phyloP scores from a whole-genome alignment of 805 yeast species.

The Candida ulmi region DNA sequence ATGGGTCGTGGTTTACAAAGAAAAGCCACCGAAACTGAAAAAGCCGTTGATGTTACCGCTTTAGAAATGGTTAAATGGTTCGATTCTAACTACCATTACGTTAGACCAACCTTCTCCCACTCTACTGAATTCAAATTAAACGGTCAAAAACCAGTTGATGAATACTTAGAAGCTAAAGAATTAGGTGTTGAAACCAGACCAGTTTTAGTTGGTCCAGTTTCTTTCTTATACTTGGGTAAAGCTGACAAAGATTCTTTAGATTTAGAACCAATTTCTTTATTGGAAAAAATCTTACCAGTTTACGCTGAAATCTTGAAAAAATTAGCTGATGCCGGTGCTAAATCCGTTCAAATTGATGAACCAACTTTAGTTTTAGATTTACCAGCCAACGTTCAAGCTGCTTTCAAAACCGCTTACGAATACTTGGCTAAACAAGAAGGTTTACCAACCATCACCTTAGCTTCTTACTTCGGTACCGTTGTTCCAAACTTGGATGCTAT shows the following conservation, averaged over 20 bases:
- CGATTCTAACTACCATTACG: constrained; percentile 99
- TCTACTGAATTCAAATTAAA: constrained; percentile 93
- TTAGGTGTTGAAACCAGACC: constrained; percentile 97
- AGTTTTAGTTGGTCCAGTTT: constrained; percentile 93
- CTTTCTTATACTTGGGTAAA: constrained; percentile 93
- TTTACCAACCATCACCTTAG: constrained; percentile 73
- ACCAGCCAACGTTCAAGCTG: constrained; percentile 75
- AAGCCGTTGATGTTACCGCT: constrained; percentile 97
- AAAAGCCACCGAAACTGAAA: constrained; percentile 78
- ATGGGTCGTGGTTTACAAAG: constrained; percentile 99
- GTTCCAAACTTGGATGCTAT: constrained; percentile 92
- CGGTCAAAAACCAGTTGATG: constrained; percentile 95
- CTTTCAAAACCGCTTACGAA: constrained; percentile 85
- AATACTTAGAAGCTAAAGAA: constrained; percentile 95
- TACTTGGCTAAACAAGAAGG: constrained; percentile 60
- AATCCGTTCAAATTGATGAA: constrained; percentile 93
- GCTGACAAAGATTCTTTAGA: constrained; percentile 97
- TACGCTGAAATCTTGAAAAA: constrained; percentile 85
- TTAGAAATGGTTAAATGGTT: constrained; percentile 99
- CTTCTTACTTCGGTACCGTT: constrained; percentile 98
- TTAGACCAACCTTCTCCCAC: constrained; percentile 97
- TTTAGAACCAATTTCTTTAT: constrained; percentile 85
- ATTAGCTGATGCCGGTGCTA: constrained; percentile 93
- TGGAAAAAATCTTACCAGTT: constrained; percentile 87
- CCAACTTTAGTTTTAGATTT: constrained; percentile 94